phyloP scores from a whole-genome alignment of 1,284 basidiomycete species.

The Agroathelia rolfsii region DNA sequence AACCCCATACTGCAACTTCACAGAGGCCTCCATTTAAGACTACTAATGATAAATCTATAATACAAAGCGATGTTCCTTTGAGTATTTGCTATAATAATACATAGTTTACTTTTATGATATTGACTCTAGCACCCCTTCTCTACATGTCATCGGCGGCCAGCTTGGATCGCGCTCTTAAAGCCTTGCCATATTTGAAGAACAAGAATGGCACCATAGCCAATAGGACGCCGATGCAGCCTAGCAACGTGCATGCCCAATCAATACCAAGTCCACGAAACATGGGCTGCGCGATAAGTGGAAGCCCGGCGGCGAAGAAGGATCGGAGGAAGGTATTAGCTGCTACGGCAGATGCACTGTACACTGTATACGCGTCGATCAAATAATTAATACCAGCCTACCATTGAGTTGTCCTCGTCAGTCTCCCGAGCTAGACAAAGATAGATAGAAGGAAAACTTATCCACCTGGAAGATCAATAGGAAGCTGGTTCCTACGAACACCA shows the following conservation, averaged over 20 bases:
- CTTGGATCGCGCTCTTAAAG: slow-evolving; percentile 34
- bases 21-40: no score
- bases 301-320: slow-evolving; percentile 20
- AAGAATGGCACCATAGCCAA: slow-evolving; percentile 5
- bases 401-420: neutral
- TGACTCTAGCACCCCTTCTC: no score
- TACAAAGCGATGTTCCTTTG: no score
- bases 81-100: no score
- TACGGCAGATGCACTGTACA: slow-evolving; percentile 24
- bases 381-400: neutral
- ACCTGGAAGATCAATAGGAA: slow-evolving; percentile 24
- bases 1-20: no score
- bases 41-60: no score
- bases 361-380: slow-evolving; percentile 12
- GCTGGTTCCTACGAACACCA: slow-evolving; percentile 17
- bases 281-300: slow-evolving; percentile 22
- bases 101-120: no score
- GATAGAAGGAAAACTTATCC: slow-evolving; percentile 20
- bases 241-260: slow-evolving; percentile 15
- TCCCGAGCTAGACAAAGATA: neutral
- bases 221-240: slow-evolving; percentile 14
- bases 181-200: slow-evolving; percentile 14
- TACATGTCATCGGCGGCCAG: no score
- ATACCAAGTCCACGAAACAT: slow-evolving; percentile 18
- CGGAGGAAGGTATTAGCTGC: slow-evolving; percentile 28